Evolutionary conservation across 495 filamentous ascomycete species (phyloP).

Genomic region (Aspergillus carlsbadensis): DNA sequence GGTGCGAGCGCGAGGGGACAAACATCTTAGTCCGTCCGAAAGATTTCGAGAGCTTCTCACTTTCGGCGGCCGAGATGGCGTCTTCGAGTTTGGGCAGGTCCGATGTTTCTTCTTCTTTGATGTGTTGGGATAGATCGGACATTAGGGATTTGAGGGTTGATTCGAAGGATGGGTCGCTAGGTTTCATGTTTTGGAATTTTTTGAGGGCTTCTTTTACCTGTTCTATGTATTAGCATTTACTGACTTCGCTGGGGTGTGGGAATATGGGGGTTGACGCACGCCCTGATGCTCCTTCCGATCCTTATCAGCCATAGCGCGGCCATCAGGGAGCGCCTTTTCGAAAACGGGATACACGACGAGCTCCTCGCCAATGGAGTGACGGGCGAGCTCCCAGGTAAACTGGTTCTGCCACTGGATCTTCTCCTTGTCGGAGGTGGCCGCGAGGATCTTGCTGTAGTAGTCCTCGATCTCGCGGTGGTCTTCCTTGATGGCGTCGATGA

Average conservation of each 20-base stretch:
- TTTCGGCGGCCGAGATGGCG: constrained; percentile 33
- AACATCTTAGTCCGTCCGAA: constrained; percentile 63
- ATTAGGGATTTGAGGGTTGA: constrained; percentile 53
- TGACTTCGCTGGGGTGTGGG: background rate
- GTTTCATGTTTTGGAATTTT: constrained; percentile 55
- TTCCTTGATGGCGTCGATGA: constrained; percentile 53
- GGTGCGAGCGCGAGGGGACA: constrained; percentile 57
- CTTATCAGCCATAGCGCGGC: constrained; percentile 52
- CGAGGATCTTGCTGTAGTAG: constrained; percentile 57
- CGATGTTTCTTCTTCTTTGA: constrained; percentile 57
- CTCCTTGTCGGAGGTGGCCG: constrained; percentile 43
- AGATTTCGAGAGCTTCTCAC: constrained; percentile 44
- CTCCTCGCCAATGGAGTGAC: constrained; percentile 66
- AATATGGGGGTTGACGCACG: background rate
- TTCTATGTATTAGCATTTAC: background rate
- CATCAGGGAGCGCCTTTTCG: constrained; percentile 56
- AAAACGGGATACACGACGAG: constrained; percentile 68
- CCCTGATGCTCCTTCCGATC: constrained; percentile 58
- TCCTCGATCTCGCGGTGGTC: constrained; percentile 64
- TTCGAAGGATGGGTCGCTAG: constrained; percentile 47
- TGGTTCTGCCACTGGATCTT: constrained; percentile 59
- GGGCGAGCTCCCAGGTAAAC: constrained; percentile 70
- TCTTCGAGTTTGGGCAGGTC: constrained; percentile 58
- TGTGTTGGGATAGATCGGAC: constrained; percentile 53
- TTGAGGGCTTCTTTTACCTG: constrained; percentile 65